These are phyloP conservation scores for Paracoccidioides brasiliensis DNA, from an alignment of 2,329 filamentous ascomycete genomes.

Conservation along the genomic window DNA sequence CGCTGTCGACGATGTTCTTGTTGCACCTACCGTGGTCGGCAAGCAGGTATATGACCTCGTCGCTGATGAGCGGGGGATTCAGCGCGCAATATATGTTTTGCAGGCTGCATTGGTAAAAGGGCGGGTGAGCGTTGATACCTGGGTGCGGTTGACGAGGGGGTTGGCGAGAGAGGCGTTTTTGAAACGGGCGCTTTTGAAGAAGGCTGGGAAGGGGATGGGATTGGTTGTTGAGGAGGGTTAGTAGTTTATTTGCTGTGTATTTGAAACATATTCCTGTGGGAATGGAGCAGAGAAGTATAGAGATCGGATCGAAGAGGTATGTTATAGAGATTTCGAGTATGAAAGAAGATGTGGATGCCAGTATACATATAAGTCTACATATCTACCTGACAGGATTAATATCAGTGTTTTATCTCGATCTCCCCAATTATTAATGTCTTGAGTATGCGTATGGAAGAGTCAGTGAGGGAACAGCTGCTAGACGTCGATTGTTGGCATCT, in stretches of 20 bases:
- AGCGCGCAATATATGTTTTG: conserved; percentile 65
- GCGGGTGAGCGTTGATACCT: conserved; percentile 33
- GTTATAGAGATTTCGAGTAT: too few species aligned
- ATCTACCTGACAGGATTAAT: background rate
- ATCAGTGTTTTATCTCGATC: background rate
- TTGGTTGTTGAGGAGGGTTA: conserved; percentile 15
- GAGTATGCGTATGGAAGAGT: background rate
- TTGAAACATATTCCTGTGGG: background rate
- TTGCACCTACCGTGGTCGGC: conserved; percentile 85
- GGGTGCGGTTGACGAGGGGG: conserved; percentile 35
- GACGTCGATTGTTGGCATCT: too few species aligned
- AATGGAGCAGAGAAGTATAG: background rate
- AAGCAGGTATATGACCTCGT: conserved; percentile 84
- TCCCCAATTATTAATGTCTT: background rate
- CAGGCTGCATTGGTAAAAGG: conserved; percentile 34
- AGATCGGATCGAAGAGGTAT: too few species aligned
- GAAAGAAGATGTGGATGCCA: background rate
- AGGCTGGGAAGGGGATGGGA: conserved; percentile 35
- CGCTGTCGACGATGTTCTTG: conserved; percentile 75
- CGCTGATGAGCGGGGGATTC: conserved; percentile 75
- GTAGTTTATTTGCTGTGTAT: background rate
- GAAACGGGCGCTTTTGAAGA: conserved; percentile 33
- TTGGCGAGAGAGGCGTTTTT: conserved; percentile 37
- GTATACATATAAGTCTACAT: background rate
- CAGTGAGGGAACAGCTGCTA: too few species aligned